phyloP scores from a whole-genome alignment of 2,329 filamentous ascomycete genomes.

The Myriosclerotinia duriaeana region DNA sequence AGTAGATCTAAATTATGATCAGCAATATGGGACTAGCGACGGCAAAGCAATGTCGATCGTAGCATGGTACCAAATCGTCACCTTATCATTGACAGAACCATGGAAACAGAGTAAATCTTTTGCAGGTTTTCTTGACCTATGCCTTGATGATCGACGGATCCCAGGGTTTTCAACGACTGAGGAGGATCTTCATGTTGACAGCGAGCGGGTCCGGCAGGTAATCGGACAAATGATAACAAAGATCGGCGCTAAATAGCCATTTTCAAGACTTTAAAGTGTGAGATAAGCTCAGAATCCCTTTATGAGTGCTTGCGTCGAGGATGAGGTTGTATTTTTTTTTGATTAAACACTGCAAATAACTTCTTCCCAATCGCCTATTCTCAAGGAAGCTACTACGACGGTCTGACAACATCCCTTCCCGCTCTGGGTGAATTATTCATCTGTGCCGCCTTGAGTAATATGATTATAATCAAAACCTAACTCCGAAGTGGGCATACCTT shows the following conservation, averaged over 20 bases:
- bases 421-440: neutral
- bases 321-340: constrained; percentile 6
- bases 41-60: constrained; percentile 5
- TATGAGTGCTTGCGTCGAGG: neutral
- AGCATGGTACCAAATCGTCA: neutral
- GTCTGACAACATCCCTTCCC: neutral
- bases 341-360: neutral
- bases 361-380: neutral
- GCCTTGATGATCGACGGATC: constrained; percentile 6
- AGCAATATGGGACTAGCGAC: constrained; percentile 8
- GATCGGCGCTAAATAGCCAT: neutral
- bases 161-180: neutral
- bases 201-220: neutral
- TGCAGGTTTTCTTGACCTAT: neutral
- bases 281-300: neutral
- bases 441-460: neutral
- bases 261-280: neutral
- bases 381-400: neutral
- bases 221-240: neutral
- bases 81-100: neutral
- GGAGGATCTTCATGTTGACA: neutral
- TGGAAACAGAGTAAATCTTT: neutral
- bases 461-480: neutral
- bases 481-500: neutral
- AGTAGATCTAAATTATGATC: neutral